A percentile compares a stretch with the other conserved stretches of the same genome.
Conservation (phyloP, 495 filamentous ascomycete species). For the Xylaria castorea region DNA sequence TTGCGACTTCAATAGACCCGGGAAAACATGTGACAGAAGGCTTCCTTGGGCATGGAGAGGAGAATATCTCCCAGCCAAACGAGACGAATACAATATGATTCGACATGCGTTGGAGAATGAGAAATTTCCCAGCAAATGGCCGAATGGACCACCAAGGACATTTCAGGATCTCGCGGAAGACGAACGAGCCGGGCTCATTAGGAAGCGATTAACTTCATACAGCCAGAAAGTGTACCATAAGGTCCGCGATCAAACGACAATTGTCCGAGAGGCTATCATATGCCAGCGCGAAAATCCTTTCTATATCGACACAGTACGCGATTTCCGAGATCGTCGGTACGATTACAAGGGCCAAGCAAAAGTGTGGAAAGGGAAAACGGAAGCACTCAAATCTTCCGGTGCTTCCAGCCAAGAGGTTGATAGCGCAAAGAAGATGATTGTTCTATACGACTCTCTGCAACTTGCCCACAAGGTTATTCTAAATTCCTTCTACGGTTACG, state of each 20-base stretch:
- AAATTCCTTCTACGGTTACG: conserved; percentile 99
- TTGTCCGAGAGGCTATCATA: conserved; percentile 95
- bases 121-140: conserved; percentile 77
- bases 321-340: conserved; percentile 94
- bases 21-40: conserved; percentile 94
- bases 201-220: conserved; percentile 90
- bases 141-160: conserved; percentile 70
- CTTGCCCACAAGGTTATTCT: conserved; percentile 98
- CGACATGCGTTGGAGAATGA: conserved; percentile 92
- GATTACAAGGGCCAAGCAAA: conserved; percentile 99
- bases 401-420: conserved; percentile 81
- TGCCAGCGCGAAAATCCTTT: conserved; percentile 99
- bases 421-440: conserved; percentile 97
- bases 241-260: conserved; percentile 93
- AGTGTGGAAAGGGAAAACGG: conserved; percentile 96
- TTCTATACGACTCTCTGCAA: conserved; percentile 95
- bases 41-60: conserved; percentile 98
- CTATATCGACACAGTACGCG: conserved; percentile 94
- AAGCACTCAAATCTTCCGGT: conserved; percentile 80
- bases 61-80: conserved; percentile 93
- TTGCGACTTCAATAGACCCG: conserved; percentile 97
- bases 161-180: conserved; percentile 84
- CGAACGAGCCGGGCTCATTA: conserved; percentile 80
- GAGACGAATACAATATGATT: conserved; percentile 99
- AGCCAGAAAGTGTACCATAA: conserved; percentile 99